These are phyloP conservation scores for Cryptococcus maquisensis DNA, from an alignment of 1,284 basidiomycete species.

Conservation along the genomic window DNA sequence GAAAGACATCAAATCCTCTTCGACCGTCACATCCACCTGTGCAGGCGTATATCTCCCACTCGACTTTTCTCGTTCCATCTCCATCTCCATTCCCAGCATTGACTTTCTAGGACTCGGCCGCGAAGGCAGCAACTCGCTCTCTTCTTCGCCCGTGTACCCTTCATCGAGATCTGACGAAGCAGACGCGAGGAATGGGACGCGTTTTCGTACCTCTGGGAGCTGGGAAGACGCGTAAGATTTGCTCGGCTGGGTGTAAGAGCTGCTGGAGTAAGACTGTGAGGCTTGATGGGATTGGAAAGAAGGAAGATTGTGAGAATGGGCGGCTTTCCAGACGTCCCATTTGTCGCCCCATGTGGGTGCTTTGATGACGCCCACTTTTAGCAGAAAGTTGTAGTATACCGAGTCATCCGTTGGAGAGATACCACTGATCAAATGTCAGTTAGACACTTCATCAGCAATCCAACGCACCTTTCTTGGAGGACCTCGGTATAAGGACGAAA, in stretches of 20 bases:
- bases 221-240: slow-evolving; percentile 2
- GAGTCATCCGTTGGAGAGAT: slow-evolving; percentile 34
- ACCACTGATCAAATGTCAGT: slow-evolving; percentile 21
- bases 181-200: slow-evolving; percentile 40
- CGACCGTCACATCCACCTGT: slow-evolving; percentile 8
- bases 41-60: background rate
- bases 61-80: background rate
- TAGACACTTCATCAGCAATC: background rate
- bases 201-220: slow-evolving; percentile 13
- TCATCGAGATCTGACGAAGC: slow-evolving; percentile 45
- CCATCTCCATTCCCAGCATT: slow-evolving; percentile 2
- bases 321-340: slow-evolving; percentile 43
- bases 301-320: background rate
- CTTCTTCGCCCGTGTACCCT: slow-evolving; percentile 22
- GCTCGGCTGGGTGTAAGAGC: background rate
- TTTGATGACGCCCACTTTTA: slow-evolving; percentile 45
- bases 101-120: slow-evolving; percentile 11
- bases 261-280: background rate
- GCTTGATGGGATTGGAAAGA: background rate
- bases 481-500: slow-evolving; percentile 36
- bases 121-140: slow-evolving; percentile 1
- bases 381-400: slow-evolving; percentile 44
- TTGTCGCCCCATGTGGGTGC: slow-evolving; percentile 45
- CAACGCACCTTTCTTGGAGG: slow-evolving; percentile 35
- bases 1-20: slow-evolving; percentile 19